A percentile compares a stretch with the other conserved stretches of the same genome.
These are phyloP conservation scores for Neurospora sp. DNA, from an alignment of 495 filamentous ascomycete species.

Conservation along the genomic window DNA sequence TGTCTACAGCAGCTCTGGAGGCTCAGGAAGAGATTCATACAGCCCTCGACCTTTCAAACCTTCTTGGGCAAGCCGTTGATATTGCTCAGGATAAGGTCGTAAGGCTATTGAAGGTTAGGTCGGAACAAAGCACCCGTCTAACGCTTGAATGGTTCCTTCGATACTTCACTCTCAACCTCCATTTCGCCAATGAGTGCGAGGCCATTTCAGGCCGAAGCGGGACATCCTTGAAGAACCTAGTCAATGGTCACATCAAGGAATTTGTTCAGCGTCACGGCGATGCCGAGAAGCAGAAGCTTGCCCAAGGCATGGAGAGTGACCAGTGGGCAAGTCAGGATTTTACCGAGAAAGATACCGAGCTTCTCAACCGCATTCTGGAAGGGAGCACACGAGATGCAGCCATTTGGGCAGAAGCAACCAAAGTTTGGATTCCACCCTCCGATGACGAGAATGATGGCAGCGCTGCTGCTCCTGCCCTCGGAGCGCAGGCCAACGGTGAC, in stretches of 20 bases:
- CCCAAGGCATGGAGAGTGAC: constrained; percentile 79
- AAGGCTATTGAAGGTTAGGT: constrained; percentile 83
- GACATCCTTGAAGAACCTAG: constrained; percentile 70
- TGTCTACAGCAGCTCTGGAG: constrained; percentile 21
- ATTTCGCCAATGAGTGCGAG: constrained; percentile 96
- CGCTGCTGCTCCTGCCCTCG: not conserved
- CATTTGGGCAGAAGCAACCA: constrained; percentile 59
- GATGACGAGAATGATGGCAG: constrained; percentile 23
- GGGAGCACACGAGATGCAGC: constrained; percentile 72
- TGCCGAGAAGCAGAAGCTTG: constrained; percentile 64
- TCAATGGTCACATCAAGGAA: constrained; percentile 85
- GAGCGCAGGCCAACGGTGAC: constrained; percentile 14
- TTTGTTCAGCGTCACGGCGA: constrained; percentile 73
- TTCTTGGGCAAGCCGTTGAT: constrained; percentile 91
- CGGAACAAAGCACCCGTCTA: constrained; percentile 68
- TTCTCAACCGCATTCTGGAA: constrained; percentile 60
- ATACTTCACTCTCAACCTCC: constrained; percentile 86
- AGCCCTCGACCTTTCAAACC: constrained; percentile 81
- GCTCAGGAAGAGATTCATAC: constrained; percentile 75
- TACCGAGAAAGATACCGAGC: constrained; percentile 48
- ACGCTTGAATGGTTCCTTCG: constrained; percentile 69
- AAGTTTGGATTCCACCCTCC: constrained; percentile 55
- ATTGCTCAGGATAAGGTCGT: constrained; percentile 86
- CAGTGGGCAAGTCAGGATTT: constrained; percentile 89
- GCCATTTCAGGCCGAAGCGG: constrained; percentile 86